Evolutionary conservation across 2,329 filamentous ascomycete genomes (phyloP).

Genomic region (Grosmannia serpens): DNA sequence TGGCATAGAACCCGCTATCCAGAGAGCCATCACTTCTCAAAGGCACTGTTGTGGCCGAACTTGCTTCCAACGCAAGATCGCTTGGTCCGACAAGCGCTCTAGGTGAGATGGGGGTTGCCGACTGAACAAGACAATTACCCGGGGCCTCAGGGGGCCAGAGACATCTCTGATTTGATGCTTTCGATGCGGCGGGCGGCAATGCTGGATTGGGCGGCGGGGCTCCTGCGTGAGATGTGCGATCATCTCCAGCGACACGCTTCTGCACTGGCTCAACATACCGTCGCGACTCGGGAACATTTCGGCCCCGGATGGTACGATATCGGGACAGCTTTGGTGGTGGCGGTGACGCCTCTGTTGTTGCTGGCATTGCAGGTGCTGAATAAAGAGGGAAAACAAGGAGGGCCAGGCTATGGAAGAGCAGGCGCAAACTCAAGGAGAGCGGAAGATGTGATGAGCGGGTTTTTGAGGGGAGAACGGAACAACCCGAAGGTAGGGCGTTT

Average conservation of each 20-base stretch:
- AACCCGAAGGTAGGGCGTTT: neutral
- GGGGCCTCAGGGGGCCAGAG: no score
- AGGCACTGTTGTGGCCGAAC: neutral
- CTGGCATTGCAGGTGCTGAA: slow-evolving; percentile 9
- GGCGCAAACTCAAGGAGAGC: neutral
- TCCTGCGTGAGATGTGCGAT: no score
- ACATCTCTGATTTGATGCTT: neutral
- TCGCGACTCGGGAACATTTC: slow-evolving; percentile 18
- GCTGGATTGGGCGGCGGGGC: slow-evolving; percentile 6
- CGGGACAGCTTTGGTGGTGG: slow-evolving; percentile 19
- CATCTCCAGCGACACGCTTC: neutral
- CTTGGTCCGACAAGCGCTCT: no score
- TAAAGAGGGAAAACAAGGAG: neutral
- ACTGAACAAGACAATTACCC: no score
- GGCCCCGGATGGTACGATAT: slow-evolving; percentile 22
- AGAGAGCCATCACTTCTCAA: neutral
- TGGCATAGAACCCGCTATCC: neutral
- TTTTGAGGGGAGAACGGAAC: neutral
- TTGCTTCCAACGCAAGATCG: no score
- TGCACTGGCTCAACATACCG: slow-evolving; percentile 8
- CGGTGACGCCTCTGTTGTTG: slow-evolving; percentile 7
- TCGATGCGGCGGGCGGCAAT: neutral
- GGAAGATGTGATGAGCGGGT: neutral
- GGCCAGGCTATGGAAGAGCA: neutral
- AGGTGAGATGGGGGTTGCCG: no score